These are phyloP conservation scores for Eremothecium sinecaudum DNA, from an alignment of 1,139 yeast species.

Conservation along the genomic window DNA sequence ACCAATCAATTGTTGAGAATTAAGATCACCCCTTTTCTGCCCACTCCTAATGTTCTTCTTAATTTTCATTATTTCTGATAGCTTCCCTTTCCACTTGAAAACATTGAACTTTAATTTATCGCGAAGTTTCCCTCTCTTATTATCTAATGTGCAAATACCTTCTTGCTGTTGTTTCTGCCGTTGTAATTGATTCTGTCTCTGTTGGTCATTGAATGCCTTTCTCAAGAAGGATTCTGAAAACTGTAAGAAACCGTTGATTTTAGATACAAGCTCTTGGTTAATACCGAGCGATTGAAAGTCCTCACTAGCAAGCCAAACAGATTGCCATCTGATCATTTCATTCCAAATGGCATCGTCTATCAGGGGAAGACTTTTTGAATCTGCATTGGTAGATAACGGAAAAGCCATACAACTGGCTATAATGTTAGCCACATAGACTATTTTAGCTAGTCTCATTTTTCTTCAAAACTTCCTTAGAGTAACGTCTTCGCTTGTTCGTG, in stretches of 20 bases:
- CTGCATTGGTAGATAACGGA: not conserved
- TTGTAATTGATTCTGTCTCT: no score
- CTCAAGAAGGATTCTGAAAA: slow-evolving; percentile 2
- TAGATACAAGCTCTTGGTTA: slow-evolving; percentile 1
- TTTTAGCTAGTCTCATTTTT: not conserved
- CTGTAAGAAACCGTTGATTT: slow-evolving; percentile 2
- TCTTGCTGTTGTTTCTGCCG: not conserved
- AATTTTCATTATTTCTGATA: not conserved
- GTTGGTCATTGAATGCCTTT: slow-evolving; percentile 2
- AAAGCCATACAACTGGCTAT: not conserved
- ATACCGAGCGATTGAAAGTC: slow-evolving; percentile 2
- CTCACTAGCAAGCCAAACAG: slow-evolving; percentile 5
- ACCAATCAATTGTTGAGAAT: not conserved
- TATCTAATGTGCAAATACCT: not conserved
- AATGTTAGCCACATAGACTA: not conserved
- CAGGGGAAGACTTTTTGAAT: not conserved
- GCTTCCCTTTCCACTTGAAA: slow-evolving; percentile 1
- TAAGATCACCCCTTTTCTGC: not conserved
- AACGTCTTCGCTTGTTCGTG: no score
- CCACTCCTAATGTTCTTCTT: not conserved
- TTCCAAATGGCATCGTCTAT: slow-evolving; percentile 1
- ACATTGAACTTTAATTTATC: slow-evolving; percentile 3
- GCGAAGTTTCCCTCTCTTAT: not conserved
- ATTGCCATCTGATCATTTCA: slow-evolving; percentile 4
- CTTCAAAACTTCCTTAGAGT: not conserved